These are phyloP conservation scores for Arxiozyma bovina DNA, from an alignment of 1,139 yeast species.

Conservation along the genomic window DNA sequence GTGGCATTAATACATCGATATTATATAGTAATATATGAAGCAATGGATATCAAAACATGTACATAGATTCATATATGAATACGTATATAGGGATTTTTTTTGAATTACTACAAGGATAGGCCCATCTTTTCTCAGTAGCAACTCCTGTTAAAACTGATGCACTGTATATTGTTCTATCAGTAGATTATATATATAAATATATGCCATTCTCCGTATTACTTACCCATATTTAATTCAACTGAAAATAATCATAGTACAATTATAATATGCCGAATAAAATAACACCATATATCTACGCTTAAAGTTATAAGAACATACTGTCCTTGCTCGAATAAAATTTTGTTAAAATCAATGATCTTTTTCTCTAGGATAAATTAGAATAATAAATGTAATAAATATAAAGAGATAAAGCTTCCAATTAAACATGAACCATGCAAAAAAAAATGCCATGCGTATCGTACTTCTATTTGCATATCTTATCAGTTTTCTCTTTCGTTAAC, in stretches of 20 bases:
- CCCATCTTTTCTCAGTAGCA: background rate
- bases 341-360: too few relatives aligned
- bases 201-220: too few relatives aligned
- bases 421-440: background rate
- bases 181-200: too few relatives aligned
- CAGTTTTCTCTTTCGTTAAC: conserved; percentile 22
- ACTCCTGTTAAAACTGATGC: background rate
- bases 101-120: too few relatives aligned
- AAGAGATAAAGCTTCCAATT: too few relatives aligned
- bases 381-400: too few relatives aligned
- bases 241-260: background rate
- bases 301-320: background rate
- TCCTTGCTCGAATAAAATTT: background rate
- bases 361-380: background rate
- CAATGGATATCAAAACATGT: background rate
- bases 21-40: conserved; percentile 34
- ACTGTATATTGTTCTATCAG: too few relatives aligned
- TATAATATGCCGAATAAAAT: background rate
- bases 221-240: background rate
- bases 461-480: too few relatives aligned
- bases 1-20: conserved; percentile 85
- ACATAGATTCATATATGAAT: background rate
- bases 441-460: background rate
- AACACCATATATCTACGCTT: background rate
- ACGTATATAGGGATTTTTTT: background rate